These are phyloP conservation scores for Cryptococcus deneoformans DNA, from an alignment of 1,284 basidiomycete genomes.

Conservation along the genomic window DNA sequence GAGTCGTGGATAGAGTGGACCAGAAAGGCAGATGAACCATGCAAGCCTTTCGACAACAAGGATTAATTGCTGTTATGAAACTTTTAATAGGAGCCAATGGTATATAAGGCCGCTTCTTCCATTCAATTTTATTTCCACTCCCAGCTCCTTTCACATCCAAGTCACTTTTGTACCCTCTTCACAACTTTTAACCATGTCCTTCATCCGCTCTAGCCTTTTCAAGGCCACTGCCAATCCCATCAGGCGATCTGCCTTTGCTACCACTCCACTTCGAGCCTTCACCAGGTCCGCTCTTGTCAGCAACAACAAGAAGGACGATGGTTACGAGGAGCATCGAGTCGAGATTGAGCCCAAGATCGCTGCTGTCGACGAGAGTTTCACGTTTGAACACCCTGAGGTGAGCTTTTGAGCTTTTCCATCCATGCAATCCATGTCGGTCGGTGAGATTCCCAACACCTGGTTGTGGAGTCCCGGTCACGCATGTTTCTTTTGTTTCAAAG, in stretches of 20 bases:
- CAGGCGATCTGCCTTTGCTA: constrained; percentile 1
- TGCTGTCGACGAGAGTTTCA: constrained; percentile 29
- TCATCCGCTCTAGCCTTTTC: constrained; percentile 9
- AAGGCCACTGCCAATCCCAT: background rate
- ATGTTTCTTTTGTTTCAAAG: no score
- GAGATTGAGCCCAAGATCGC: constrained; percentile 35
- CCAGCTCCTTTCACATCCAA: background rate
- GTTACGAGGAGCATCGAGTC: constrained; percentile 40
- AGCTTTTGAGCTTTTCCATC: constrained; percentile 11
- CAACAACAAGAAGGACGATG: constrained; percentile 16
- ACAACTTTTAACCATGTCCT: constrained; percentile 8
- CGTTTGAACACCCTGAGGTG: constrained; percentile 35
- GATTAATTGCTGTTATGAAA: no score
- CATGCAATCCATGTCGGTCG: background rate
- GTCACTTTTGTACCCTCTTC: background rate
- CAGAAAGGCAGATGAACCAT: no score
- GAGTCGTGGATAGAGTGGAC: no score
- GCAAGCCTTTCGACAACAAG: no score
- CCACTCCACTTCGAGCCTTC: constrained; percentile 2
- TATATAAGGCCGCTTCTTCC: background rate
- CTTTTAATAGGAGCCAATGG: no score
- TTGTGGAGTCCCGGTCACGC: no score
- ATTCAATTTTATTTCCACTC: background rate
- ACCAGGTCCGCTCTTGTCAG: constrained; percentile 2
- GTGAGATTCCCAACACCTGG: background rate